Conservation (phyloP, 345 rosid genomes). For the Brassica cretica region DNA sequence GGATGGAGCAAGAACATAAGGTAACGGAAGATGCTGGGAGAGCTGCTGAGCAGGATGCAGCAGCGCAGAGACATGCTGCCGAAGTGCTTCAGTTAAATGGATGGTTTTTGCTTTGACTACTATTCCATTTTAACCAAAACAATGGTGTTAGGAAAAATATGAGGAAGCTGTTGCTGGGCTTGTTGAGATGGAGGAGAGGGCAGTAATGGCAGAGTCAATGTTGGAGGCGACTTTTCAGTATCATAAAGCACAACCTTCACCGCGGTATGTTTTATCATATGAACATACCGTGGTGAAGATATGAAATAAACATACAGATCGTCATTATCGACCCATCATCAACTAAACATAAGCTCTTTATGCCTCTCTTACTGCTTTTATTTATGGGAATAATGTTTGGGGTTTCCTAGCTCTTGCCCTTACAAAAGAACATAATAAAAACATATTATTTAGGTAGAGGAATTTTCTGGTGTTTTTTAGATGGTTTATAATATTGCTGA, state of each 20-base stretch:
- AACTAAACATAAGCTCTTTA: too few relatives aligned
- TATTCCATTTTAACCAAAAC: constrained; percentile 2
- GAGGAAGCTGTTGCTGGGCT: constrained; percentile 74
- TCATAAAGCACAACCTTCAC: constrained; percentile 88
- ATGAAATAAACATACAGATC: too few relatives aligned
- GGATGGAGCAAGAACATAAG: constrained; percentile 90
- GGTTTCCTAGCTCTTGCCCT: too few relatives aligned
- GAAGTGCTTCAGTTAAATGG: constrained; percentile 73
- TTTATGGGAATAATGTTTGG: too few relatives aligned
- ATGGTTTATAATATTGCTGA: too few relatives aligned
- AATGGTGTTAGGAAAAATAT: constrained; percentile 73
- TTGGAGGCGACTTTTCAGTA: constrained; percentile 96
- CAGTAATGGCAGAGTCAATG: constrained; percentile 96
- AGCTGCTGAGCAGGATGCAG: constrained; percentile 94
- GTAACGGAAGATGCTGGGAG: constrained; percentile 90
- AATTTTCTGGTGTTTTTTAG: too few relatives aligned
- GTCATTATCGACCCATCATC: too few relatives aligned
- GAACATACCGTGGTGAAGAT: neutral
- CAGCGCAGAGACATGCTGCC: constrained; percentile 85
- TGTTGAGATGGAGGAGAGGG: constrained; percentile 93
- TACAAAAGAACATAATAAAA: too few relatives aligned
- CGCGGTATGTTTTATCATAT: constrained; percentile 55
- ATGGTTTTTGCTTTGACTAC: constrained; percentile 1
- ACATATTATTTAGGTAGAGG: too few relatives aligned
- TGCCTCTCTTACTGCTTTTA: too few relatives aligned